Evolutionary conservation across 331 rosid species (phyloP), one percentile per base, ranked within the genome.

Genomic region (Quercus tomentella): DNA sequence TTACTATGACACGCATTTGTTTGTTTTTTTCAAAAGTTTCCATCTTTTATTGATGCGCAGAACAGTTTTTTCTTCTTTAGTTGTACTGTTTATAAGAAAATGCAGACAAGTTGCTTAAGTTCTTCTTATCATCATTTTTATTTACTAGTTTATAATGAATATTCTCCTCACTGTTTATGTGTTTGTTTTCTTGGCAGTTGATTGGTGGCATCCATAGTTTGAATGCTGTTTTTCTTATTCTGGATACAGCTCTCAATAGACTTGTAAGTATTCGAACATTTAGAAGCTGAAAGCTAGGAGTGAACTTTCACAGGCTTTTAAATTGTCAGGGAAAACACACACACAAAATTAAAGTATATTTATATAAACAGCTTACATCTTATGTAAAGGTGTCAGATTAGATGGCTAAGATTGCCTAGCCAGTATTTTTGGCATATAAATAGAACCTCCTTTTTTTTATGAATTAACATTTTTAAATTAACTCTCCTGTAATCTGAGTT

Each of bases 141-240:
- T 66, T 66, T 33, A 33, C 25, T 17, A 31, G n/a, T 66, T 17
- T 33, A 33, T 66, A 9, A 33, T 67, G 25, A 1, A 35, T 67
- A 33, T 67, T 33, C 72, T 67, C 49, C 72, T 33, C 52, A 67
- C 72, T 5, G 18, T 31, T 18, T 67, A 4, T 67, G 56, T 30
- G 17, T 54, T 77, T 5, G 23, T 51, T 66, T 74, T 18, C 35
- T 81, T 61, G 77, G 78, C 93, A 92, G 95, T 80, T 92, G 84
- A 92, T 83, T 88, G 88, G 86, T n/a, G 88, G 87, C 80, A 90
- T 92, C 91, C 95, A 92, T 80, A 84, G 73, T 23, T 35, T 90
- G 82, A 89, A 92, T 68, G 83, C 83, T 3, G 10, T 71, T 61
- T 86, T 90, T 79, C 91, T 90, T 71, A 89, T 90, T 62, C 82